Evolutionary conservation across 805 yeast genomes (phyloP).

Genomic region (Wickerhamomyces alni): DNA sequence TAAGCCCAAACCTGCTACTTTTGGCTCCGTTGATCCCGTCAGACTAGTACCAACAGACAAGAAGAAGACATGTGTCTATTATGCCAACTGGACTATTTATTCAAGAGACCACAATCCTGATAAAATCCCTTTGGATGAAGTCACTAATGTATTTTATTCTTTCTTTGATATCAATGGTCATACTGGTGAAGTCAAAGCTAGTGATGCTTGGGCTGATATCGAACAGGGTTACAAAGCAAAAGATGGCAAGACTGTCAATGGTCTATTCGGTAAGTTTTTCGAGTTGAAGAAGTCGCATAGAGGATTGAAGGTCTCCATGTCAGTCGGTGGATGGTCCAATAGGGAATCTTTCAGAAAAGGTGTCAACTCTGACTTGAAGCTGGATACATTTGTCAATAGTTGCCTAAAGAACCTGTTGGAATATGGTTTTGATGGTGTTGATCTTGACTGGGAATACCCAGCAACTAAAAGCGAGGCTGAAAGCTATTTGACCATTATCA

Average conservation of each 20-base stretch:
- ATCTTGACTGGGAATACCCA: conserved; percentile 95
- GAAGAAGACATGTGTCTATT: conserved; percentile 35
- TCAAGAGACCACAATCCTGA: conserved; percentile 52
- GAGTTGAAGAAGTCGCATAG: conserved; percentile 37
- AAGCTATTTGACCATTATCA: conserved; percentile 38
- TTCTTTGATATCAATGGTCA: conserved; percentile 54
- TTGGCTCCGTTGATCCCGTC: not conserved
- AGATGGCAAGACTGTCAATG: conserved; percentile 27
- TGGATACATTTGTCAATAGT: conserved; percentile 44
- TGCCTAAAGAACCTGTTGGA: conserved; percentile 40
- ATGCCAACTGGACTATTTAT: conserved; percentile 61
- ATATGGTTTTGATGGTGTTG: conserved; percentile 83
- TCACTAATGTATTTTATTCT: conserved; percentile 75
- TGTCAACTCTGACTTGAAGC: conserved; percentile 28
- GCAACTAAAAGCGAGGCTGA: conserved; percentile 36
- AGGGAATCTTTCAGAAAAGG: conserved; percentile 43
- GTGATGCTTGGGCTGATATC: conserved; percentile 65
- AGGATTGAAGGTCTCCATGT: conserved; percentile 52
- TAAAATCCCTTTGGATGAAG: conserved; percentile 48
- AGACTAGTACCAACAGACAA: not conserved
- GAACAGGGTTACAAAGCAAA: conserved; percentile 26
- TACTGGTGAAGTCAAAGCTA: conserved; percentile 46
- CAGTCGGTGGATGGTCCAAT: conserved; percentile 81
- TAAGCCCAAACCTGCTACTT: not conserved
- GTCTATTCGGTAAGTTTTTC: conserved; percentile 43